Evolutionary conservation across 257 asterid genomes (phyloP).

Genomic region (Misopates orontium): DNA sequence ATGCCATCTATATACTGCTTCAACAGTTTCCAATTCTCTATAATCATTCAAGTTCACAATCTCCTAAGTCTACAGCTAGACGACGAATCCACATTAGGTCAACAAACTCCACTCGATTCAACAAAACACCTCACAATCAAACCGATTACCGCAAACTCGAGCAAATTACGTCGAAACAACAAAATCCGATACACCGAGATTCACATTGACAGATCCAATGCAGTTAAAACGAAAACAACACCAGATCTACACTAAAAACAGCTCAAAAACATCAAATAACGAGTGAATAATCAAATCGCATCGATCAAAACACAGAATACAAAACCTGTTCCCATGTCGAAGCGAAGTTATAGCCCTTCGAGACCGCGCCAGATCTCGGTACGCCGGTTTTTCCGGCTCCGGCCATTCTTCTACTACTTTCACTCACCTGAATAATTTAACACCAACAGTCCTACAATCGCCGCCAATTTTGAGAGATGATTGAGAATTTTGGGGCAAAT

Average conservation of each 20-base stretch:
- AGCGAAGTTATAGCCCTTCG: constrained; percentile 91
- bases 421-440: background rate
- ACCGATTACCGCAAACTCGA: constrained; percentile 13
- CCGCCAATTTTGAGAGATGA: too few species aligned
- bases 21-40: background rate
- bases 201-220: constrained; percentile 26
- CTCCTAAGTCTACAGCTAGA: background rate
- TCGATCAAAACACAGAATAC: constrained; percentile 8
- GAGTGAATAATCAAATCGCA: constrained; percentile 7
- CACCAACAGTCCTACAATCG: too few species aligned
- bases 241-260: constrained; percentile 25
- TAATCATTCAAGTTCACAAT: background rate
- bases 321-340: constrained; percentile 95
- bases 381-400: constrained; percentile 47
- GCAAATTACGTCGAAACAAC: background rate
- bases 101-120: constrained; percentile 8
- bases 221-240: constrained; percentile 12
- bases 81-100: constrained; percentile 2
- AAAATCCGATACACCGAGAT: background rate
- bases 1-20: background rate
- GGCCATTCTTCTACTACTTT: constrained; percentile 41
- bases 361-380: constrained; percentile 80
- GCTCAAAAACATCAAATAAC: background rate
- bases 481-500: too few species aligned
- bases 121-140: background rate